Conservation (phyloP, 2,329 filamentous ascomycete species). For the Diaporthe sp. region DNA sequence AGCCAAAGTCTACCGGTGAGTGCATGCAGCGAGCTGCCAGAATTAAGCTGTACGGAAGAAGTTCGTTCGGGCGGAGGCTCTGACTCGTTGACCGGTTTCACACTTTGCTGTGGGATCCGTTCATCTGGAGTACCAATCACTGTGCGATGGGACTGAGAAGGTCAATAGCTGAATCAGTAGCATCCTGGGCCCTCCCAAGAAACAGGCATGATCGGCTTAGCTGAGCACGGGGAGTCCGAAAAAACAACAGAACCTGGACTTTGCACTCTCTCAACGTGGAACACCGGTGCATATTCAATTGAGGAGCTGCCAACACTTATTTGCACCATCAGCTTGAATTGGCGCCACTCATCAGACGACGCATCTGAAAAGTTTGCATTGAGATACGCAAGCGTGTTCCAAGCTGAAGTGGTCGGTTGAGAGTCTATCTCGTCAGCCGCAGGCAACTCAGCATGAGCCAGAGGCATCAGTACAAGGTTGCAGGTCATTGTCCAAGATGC, state of each 20-base stretch:
- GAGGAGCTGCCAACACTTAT: neutral
- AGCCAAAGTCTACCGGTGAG: neutral
- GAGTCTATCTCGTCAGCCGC: neutral
- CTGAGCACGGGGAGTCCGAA: neutral
- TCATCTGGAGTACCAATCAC: neutral
- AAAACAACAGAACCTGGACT: neutral
- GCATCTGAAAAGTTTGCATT: neutral
- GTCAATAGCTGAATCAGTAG: neutral
- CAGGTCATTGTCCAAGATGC: neutral
- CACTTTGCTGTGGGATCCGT: neutral
- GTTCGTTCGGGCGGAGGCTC: neutral
- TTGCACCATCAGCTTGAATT: neutral
- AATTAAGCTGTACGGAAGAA: neutral
- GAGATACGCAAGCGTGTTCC: neutral
- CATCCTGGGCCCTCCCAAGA: neutral
- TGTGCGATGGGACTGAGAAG: neutral
- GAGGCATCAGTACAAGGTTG: neutral
- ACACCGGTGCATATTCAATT: neutral
- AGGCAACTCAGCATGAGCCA: neutral
- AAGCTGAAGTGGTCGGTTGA: neutral
- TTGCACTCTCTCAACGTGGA: no score
- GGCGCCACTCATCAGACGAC: neutral
- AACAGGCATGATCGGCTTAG: neutral
- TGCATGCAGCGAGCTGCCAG: neutral
- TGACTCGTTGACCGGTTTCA: slow-evolving; percentile 15